Base-by-base conservation (phyloP, 2,329 filamentous ascomycete genomes). In the Ophiosphaerella herpotricha region DNA sequence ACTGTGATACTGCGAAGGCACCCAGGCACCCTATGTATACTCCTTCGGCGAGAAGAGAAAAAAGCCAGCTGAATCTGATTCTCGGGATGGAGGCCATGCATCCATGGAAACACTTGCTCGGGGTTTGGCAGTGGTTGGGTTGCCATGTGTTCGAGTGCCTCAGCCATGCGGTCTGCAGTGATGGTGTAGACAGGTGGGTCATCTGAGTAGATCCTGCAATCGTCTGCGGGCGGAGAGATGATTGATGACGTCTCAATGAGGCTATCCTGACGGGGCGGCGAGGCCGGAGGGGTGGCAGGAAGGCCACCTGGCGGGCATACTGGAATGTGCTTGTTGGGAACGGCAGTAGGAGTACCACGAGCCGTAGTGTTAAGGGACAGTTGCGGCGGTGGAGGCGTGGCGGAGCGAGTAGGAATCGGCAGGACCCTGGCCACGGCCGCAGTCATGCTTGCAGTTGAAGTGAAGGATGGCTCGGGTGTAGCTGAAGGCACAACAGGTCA, bases 1-100 rank as follows among this genome's bases (percentile, higher is more conserved):
- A 97, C 70, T 1, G 90, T 91, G 54, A 97, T 80, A 16, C 87
- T 87, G 44, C 94, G 85, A 64, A 96, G 80, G 68, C 90, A 95
- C 62, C 80, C 82, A 0, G 91, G 90, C 2, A 86, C 85, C 60
- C 82, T 86, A 39, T 89, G 82, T 43, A 88, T 75, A n/a, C 83
- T 79, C 53, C 86, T 88, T 64, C 87, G 87, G 54, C 90, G 84
- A 23, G 89, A 86, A 43, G 87, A 85, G 72, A 99, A 97, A 77
- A 97, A 97, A 6, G 89, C 84, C 54, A 94, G 82, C 67, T 99
- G 94, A 46, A 96, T 82, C 53, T 90, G 86, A 67, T 99, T 99
- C 54, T 88, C 85, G 0, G 90, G 87, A 66, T 97, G 92, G 35
- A 97, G 77, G 21, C 94, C 94, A 75, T 99, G 94, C 21, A 97